These are phyloP conservation scores for Coleophoma cylindrospora DNA, from an alignment of 2,329 filamentous ascomycete species.

Conservation along the genomic window DNA sequence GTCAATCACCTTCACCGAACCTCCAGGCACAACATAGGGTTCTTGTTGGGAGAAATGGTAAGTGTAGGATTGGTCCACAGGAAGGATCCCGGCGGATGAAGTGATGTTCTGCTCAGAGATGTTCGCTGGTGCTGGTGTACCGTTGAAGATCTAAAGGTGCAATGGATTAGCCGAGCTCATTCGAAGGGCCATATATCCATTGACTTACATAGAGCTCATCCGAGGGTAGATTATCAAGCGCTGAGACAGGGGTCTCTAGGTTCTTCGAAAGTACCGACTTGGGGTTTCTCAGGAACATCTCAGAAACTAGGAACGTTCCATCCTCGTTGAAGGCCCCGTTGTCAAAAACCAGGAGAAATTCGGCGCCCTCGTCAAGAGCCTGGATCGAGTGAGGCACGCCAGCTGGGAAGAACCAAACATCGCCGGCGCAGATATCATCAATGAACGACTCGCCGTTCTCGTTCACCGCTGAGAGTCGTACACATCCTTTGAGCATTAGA, in stretches of 20 bases:
- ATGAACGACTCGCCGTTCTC: conserved; percentile 42
- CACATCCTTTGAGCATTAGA: conserved; percentile 47
- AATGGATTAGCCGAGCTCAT: no score
- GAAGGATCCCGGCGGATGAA: conserved; percentile 35
- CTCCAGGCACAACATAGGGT: conserved; percentile 45
- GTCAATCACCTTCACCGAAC: conserved; percentile 55
- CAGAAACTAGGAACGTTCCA: conserved; percentile 46
- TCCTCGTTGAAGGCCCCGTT: conserved; percentile 54
- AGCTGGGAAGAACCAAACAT: conserved; percentile 49
- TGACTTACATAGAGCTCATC: conserved; percentile 36
- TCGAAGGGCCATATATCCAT: no score
- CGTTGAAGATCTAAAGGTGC: conserved; percentile 38
- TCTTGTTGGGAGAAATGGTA: conserved; percentile 42
- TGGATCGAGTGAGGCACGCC: conserved; percentile 48
- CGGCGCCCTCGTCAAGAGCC: conserved; percentile 47
- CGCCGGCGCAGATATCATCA: conserved; percentile 43
- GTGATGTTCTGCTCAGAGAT: conserved; percentile 41
- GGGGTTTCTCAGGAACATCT: conserved; percentile 18
- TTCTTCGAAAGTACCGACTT: conserved; percentile 49
- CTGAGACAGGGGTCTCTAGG: conserved; percentile 39
- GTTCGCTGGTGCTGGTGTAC: conserved; percentile 39
- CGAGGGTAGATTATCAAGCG: conserved; percentile 40
- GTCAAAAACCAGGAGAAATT: conserved; percentile 58
- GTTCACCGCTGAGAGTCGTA: conserved; percentile 46
- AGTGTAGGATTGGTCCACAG: conserved; percentile 34